Percentiles rank a stretch among this genome's conserved stretches.
These are phyloP conservation scores for Exophiala sp. DNA, from an alignment of 2,329 filamentous ascomycete genomes.

Conservation along the genomic window DNA sequence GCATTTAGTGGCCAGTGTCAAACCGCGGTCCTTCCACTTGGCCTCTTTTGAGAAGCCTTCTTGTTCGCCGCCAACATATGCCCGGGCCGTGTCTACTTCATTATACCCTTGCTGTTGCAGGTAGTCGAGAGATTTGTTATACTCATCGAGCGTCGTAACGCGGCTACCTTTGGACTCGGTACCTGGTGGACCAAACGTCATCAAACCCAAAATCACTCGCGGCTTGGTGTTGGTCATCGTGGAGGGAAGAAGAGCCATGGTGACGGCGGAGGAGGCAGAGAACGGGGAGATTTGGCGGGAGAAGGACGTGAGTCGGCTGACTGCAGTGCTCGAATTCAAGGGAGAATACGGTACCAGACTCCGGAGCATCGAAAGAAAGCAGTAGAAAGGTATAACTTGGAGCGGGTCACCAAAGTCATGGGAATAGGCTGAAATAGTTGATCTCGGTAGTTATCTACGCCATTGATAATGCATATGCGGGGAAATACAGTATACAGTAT, in stretches of 20 bases:
- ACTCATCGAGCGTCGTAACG: slow-evolving; percentile 66
- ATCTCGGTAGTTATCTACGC: too few relatives aligned
- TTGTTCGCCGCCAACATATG: slow-evolving; percentile 69
- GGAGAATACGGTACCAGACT: too few relatives aligned
- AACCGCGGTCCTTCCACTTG: slow-evolving; percentile 72
- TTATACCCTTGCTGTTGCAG: slow-evolving; percentile 77
- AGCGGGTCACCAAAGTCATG: too few relatives aligned
- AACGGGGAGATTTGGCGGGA: slow-evolving; percentile 3
- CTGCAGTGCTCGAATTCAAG: not conserved
- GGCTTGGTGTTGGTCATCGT: slow-evolving; percentile 43
- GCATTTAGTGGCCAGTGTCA: slow-evolving; percentile 74
- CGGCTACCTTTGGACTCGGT: slow-evolving; percentile 62
- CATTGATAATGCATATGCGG: too few relatives aligned
- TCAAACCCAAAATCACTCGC: slow-evolving; percentile 76
- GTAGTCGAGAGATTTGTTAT: slow-evolving; percentile 68
- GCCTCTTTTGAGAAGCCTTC: slow-evolving; percentile 74
- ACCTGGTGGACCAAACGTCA: slow-evolving; percentile 69
- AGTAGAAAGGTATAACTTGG: too few relatives aligned
- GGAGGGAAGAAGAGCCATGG: slow-evolving; percentile 22
- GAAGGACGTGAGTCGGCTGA: not conserved
- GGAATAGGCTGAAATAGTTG: too few relatives aligned
- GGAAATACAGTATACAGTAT: too few relatives aligned
- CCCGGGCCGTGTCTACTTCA: slow-evolving; percentile 78
- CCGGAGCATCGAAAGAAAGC: too few relatives aligned
- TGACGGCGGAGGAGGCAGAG: slow-evolving; percentile 3